A percentile compares a stretch with the other conserved stretches of the same genome.
Evolutionary conservation across 1,284 basidiomycete genomes (phyloP).

Genomic region (Moesziomyces parantarcticus): DNA sequence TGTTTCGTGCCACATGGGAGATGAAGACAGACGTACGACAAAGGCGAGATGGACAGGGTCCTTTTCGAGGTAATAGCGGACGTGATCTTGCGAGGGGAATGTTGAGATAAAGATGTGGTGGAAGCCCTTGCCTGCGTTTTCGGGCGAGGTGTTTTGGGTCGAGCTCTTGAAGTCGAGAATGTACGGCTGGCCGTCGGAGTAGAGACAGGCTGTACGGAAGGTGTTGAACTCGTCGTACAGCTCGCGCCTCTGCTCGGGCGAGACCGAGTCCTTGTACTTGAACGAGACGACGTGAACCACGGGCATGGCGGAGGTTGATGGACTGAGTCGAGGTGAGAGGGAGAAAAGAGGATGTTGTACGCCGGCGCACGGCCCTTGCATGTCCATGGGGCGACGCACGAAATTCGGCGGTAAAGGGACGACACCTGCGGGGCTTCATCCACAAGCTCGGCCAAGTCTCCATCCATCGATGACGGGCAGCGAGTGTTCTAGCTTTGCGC

Average conservation of each 20-base stretch:
- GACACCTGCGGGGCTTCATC: no score
- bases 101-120: constrained; percentile 52
- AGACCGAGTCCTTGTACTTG: constrained; percentile 37
- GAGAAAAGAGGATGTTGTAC: no score
- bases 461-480: no score
- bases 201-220: constrained; percentile 18
- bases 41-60: constrained; percentile 48
- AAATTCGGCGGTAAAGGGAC: no score
- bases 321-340: no score
- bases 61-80: constrained; percentile 45
- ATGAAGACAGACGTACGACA: constrained; percentile 15
- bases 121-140: constrained; percentile 47
- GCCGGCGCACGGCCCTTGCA: no score
- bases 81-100: constrained; percentile 34
- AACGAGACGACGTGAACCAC: constrained; percentile 52
- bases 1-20: background rate
- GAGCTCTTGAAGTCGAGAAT: constrained; percentile 47
- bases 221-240: constrained; percentile 34
- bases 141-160: constrained; percentile 38
- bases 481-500: no score
- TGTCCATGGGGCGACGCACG: no score
- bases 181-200: constrained; percentile 38
- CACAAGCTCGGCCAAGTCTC: no score
- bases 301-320: constrained; percentile 19
- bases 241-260: constrained; percentile 12